These are phyloP conservation scores for Rhododendron griersonianum DNA, from an alignment of 148 eudicot species.

Conservation along the genomic window DNA sequence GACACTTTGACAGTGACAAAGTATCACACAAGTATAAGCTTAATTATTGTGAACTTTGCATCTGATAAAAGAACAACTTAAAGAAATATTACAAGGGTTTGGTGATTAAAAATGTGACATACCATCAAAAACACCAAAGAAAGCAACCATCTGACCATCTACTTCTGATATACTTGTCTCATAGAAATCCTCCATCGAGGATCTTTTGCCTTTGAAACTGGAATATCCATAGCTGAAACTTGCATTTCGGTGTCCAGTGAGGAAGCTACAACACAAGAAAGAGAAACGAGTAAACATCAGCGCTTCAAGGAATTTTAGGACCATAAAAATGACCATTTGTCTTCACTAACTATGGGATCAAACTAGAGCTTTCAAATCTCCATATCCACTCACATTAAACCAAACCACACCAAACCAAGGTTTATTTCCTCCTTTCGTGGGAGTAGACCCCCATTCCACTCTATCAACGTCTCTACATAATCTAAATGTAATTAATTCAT, in stretches of 20 bases:
- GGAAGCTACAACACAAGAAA: conserved; percentile 35
- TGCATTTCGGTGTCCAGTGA: conserved; percentile 37
- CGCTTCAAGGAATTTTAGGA: not conserved
- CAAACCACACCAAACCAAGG: not conserved
- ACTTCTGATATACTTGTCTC: conserved; percentile 67
- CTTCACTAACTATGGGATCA: not conserved
- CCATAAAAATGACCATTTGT: not conserved
- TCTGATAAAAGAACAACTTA: not conserved
- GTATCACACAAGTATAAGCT: not conserved
- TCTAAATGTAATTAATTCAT: not conserved
- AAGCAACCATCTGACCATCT: conserved; percentile 71
- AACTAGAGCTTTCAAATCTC: not conserved
- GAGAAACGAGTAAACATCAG: not conserved
- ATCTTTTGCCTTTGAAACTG: conserved; percentile 72
- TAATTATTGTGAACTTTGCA: not conserved
- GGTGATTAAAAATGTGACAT: conserved; percentile 5
- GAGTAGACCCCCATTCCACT: not conserved
- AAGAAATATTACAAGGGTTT: not conserved
- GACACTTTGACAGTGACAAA: not conserved
- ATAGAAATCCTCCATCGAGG: conserved; percentile 79
- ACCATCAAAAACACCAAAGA: conserved; percentile 92
- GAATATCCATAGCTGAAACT: conserved; percentile 82
- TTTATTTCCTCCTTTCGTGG: not conserved
- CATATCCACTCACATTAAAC: not conserved
- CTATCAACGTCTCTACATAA: not conserved